A percentile compares a stretch with the other conserved stretches of the same genome.
These are phyloP conservation scores for Crithidia fasciculata DNA, from an alignment of 208 protist genomes.

Conservation along the genomic window DNA sequence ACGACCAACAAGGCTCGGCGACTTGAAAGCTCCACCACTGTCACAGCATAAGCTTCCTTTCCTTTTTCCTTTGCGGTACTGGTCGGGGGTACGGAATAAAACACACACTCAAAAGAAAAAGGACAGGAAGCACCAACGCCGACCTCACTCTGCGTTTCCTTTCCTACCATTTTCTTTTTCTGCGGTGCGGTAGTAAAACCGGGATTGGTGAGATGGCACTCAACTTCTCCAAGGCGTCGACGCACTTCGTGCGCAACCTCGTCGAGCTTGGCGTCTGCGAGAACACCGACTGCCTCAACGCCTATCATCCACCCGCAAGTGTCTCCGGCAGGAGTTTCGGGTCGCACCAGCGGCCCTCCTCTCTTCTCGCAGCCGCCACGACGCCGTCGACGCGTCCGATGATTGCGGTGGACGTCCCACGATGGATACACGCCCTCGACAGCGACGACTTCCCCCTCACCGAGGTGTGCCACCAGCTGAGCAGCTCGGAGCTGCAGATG, in stretches of 20 bases:
- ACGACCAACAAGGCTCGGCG: too few relatives aligned
- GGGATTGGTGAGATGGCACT: slow-evolving; percentile 2
- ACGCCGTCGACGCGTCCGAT: slow-evolving; percentile 14
- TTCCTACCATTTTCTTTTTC: too few relatives aligned
- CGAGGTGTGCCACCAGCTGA: slow-evolving; percentile 40
- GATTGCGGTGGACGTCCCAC: slow-evolving; percentile 5
- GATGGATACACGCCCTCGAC: slow-evolving; percentile 16
- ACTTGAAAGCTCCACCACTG: too few relatives aligned
- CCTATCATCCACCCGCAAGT: slow-evolving; percentile 25
- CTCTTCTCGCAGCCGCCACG: neutral
- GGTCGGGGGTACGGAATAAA: too few relatives aligned
- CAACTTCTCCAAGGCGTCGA: slow-evolving; percentile 26
- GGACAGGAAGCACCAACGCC: neutral
- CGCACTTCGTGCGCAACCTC: slow-evolving; percentile 42
- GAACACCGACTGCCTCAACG: slow-evolving; percentile 37
- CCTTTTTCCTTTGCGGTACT: too few relatives aligned
- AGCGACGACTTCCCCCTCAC: slow-evolving; percentile 36
- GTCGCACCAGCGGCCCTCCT: neutral
- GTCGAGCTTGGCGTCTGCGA: slow-evolving; percentile 48
- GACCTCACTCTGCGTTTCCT: too few relatives aligned
- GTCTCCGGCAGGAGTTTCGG: neutral
- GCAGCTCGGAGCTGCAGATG: slow-evolving; percentile 37
- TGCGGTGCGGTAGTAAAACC: too few relatives aligned
- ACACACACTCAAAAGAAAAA: neutral
- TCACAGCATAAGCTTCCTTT: too few relatives aligned